Evolutionary conservation across 2,329 filamentous ascomycete species (phyloP), one percentile per base, ranked within the genome.

Genomic region (Botryotinia calthae): DNA sequence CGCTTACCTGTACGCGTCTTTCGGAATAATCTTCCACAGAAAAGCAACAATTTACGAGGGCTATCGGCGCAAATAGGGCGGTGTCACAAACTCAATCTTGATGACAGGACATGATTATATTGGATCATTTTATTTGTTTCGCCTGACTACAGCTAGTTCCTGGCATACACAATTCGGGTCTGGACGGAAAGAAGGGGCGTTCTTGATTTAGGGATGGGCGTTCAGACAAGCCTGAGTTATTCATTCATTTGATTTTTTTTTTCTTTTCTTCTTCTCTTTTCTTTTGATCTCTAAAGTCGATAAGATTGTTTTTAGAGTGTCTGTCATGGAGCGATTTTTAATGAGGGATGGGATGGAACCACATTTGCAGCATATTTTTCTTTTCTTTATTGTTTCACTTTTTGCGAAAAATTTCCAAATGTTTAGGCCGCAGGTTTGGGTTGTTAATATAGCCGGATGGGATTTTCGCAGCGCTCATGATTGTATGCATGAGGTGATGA

Each of bases 41-140:
- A 63, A 63, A 64, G 54, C 40, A 63, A 42, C 68, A 63, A 63
- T 42, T 67, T 28, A 67, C 54, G n/a, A 42, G 65, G 65, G 40
- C 46, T 31, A 56, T 20, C 28, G 65, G 65, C 65, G 65, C 48
- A 67, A 65, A 42, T 42, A 42, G 48, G 48, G n/a, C n/a, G 37
- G 48, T n/a, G 64, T 67, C 48, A 7, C n/a, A 56, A n/a, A 67
- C 31, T 42, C 65, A 42, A 56, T 7, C 34, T 56, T 42, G 28
- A 42, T 31, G 48, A 56, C 3, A 56, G 25, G 34, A 42, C 16
- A 67, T 67, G 25, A 56, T 42, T 42, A 37, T 67, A 42, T 34
- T n/a, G 65, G 40, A 37, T 67, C 48, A 20, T 54, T 34, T 67
- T 56, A 56, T 51, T 16, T 42, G n/a, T 56, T 67, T 56, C 20